These are phyloP conservation scores for Fonsecaea pedrosoi DNA, from an alignment of 2,329 filamentous ascomycete genomes.

Conservation along the genomic window DNA sequence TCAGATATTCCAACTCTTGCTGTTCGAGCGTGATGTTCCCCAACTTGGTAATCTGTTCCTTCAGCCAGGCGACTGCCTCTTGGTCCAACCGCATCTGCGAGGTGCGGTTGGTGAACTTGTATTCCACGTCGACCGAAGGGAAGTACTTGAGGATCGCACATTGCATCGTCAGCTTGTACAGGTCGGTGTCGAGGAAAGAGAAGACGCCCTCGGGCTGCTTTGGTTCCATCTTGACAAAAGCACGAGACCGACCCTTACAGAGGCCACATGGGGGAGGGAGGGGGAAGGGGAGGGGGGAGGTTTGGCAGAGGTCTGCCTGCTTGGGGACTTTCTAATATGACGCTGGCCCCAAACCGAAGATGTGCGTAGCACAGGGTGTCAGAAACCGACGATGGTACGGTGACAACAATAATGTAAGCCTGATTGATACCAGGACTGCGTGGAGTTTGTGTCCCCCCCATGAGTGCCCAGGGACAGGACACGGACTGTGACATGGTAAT, in stretches of 20 bases:
- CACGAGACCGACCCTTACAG: constrained; percentile 6
- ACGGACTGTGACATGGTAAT: not conserved
- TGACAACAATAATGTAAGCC: not conserved
- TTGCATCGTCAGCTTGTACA: constrained; percentile 99
- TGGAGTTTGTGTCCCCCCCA: not conserved
- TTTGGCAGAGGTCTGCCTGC: not conserved
- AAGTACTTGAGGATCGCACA: constrained; percentile 94
- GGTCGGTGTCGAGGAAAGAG: constrained; percentile 80
- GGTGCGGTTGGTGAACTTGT: constrained; percentile 94
- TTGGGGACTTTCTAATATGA: not conserved
- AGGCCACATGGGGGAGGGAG: constrained; percentile 1
- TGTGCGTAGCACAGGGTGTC: not conserved
- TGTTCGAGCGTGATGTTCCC: constrained; percentile 78
- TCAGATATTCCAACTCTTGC: constrained; percentile 81
- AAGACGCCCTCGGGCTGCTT: constrained; percentile 72
- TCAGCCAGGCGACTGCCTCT: constrained; percentile 82
- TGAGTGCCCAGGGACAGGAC: not conserved
- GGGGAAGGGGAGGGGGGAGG: not conserved
- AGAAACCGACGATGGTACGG: not conserved
- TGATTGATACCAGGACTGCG: not conserved
- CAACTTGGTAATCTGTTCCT: constrained; percentile 83
- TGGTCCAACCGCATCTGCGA: constrained; percentile 89
- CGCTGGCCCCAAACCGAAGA: not conserved
- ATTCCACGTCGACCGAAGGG: constrained; percentile 78
- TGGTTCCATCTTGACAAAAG: constrained; percentile 27